Base-by-base conservation (phyloP, 2,329 filamentous ascomycete species). In the Neonectria faginata region DNA sequence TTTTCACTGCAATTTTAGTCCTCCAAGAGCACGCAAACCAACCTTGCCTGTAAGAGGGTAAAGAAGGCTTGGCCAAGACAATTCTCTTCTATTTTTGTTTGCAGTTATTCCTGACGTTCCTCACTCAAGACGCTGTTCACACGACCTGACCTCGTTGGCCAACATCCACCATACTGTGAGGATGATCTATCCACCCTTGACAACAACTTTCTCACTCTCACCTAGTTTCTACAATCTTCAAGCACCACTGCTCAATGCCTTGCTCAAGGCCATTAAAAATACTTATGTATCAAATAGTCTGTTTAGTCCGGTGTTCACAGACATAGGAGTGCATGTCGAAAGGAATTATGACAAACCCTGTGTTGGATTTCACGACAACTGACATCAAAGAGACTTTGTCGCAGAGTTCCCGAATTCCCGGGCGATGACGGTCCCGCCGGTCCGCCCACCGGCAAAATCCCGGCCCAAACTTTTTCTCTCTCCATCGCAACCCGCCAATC, bases 51-150 rank as follows among this genome's bases (percentile, higher is more conserved):
- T 5, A 25, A 25, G 25, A 25, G 25, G 25, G 25, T 25, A 25
- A 25, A 25, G 1, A 25, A 25, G 5, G 5, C 25, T 25, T 6
- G 14, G 10, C 10, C 29, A 31, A 31, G 79, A 63, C 81, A 81
- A 10, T 84, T 74, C 2, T 74, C 72, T 7, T 80, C 82, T 79
- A 80, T 71, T 52, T 84, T 84, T 31, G 73, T 61, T 27, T 74
- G 71, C n/a, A 75, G 71, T 1, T 81, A 82, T 33, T 76, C 74
- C 57, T 75, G 73, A 8, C 82, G 83, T 57, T 79, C 67, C 72
- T 68, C 41, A 74, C 70, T 36, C 12, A 36, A 36, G 2, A 81
- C 70, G 36, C 79, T 78, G 74, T 67, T 9, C 57, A 66, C 20
- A 68, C 59, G 8, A 67, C 68, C 3, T 70, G 68, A 18, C 74